phyloP scores from a whole-genome alignment of 441 rosid species.

The Erysimum cheiri region DNA sequence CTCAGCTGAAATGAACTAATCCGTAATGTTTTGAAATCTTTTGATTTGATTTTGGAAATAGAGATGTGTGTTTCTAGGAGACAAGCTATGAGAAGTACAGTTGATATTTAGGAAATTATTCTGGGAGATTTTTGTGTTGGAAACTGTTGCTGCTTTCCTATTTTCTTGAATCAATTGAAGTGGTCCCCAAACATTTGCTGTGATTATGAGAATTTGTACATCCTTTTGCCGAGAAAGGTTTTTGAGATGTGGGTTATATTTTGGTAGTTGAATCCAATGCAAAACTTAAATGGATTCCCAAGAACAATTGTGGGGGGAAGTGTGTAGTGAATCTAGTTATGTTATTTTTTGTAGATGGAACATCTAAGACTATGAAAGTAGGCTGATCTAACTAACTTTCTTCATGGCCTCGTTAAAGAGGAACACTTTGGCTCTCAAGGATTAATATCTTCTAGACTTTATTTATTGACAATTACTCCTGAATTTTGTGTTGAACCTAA shows the following conservation, averaged over 20 bases:
- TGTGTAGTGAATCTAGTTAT: conserved; percentile 7
- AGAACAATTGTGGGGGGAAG: conserved; percentile 34
- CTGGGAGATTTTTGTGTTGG: conserved; percentile 26
- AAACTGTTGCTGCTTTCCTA: conserved; percentile 22
- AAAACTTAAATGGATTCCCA: conserved; percentile 35
- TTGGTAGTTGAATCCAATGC: conserved; percentile 29
- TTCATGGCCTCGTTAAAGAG: conserved; percentile 20
- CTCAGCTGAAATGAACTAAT: neutral
- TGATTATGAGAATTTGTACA: conserved; percentile 33
- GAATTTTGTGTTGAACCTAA: conserved; percentile 20
- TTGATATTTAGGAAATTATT: conserved; percentile 13
- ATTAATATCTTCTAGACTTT: conserved; percentile 1
- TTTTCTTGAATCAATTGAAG: conserved; percentile 8
- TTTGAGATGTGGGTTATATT: conserved; percentile 35
- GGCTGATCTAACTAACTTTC: conserved; percentile 7
- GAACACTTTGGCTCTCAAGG: neutral
- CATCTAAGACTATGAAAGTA: neutral
- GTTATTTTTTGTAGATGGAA: conserved; percentile 21
- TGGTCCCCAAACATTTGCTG: conserved; percentile 34
- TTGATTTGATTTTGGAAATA: conserved; percentile 22
- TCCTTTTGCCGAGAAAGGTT: conserved; percentile 36
- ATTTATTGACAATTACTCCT: neutral
- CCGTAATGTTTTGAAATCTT: conserved; percentile 2
- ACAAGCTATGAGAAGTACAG: conserved; percentile 23
- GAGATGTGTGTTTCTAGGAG: conserved; percentile 26